A percentile compares a stretch with the other conserved stretches of the same genome.
Evolutionary conservation across 805 yeast genomes (phyloP).

Genomic region (Deakozyma indianensis): DNA sequence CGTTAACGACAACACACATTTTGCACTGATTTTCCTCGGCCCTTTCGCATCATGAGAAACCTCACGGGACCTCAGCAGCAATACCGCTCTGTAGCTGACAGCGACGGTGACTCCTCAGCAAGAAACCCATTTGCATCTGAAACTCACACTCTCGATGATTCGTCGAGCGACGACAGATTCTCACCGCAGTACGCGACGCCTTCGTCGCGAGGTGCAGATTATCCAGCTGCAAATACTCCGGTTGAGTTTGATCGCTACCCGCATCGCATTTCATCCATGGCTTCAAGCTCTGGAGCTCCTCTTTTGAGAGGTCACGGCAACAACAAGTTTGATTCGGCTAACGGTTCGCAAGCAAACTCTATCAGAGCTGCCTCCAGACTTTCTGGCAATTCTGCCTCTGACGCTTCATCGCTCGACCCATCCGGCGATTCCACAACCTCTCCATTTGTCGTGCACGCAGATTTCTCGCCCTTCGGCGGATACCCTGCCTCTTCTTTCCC

Average conservation of each 20-base stretch:
- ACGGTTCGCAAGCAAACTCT: not conserved
- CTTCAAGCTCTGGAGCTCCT: conserved; percentile 11
- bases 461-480: conserved; percentile 76
- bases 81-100: conserved; percentile 10
- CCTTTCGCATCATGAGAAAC: conserved; percentile 12
- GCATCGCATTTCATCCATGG: conserved; percentile 14
- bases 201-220: conserved; percentile 3
- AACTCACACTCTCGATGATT: conserved; percentile 12
- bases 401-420: not conserved
- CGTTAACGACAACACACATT: too few relatives aligned
- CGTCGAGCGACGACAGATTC: conserved; percentile 2
- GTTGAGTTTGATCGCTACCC: conserved; percentile 24
- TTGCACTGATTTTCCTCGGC: too few relatives aligned
- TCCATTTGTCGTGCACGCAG: conserved; percentile 24
- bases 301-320: conserved; percentile 5
- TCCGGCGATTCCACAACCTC: conserved; percentile 2
- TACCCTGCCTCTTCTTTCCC: conserved; percentile 92
- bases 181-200: not conserved
- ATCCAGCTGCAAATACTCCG: conserved; percentile 6
- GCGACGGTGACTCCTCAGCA: conserved; percentile 7
- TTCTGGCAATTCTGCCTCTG: not conserved
- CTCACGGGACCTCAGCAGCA: conserved; percentile 10
- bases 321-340: conserved; percentile 1
- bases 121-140: conserved; percentile 19
- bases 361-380: not conserved